Base-by-base conservation (phyloP, 78 protist genomes). In the Isochrysis galbana region DNA sequence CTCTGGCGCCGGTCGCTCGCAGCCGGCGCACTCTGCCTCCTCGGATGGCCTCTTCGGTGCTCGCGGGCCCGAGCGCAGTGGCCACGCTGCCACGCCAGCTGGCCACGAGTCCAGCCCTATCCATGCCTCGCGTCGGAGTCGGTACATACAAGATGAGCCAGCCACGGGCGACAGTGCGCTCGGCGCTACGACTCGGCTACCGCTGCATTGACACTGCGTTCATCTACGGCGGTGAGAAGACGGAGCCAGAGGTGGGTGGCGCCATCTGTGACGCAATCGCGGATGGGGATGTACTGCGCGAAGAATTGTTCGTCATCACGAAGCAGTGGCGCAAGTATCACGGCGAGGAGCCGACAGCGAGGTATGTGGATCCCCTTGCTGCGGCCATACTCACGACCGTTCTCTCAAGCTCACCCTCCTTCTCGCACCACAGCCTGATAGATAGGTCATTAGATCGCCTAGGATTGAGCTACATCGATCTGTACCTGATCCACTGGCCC, bases 251-350 rank as follows among this genome's bases (percentile, higher is more conserved):
- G 46, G 23, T 17, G 19, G 84, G 84, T 7, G 32, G 1, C 29
- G 84, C 84, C 34, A 41, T 77, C n/a, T 41, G 29, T 17, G 44
- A 41, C 19, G 84, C 84, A 32, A 22, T 77, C 32, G 84, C 3
- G 84, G 44, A 41, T 4, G 80, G 80, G 38, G 26, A 11, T 10
- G 32, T 77, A 14, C 0, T 46, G 45, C 84, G 84, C 25, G 46
- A 39, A 22, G 84, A 77, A 46, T 26, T 77, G 34, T 77, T 77
- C 22, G 46, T 77, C 34, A 77, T 46, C 32, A 77, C 84, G 29
- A 77, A 77, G 84, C 84, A 77, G 47, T 77, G 84, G 84, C 44
- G 84, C 26, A 77, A 77, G 84, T 77, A 22, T 46, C 84, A 77
- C 23, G 84, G 84, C 47, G 34, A 39, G n/a, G 84, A 77, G 84